Evolutionary conservation across 2,329 filamentous ascomycete genomes (phyloP).

Genomic region (Aphanocladium album): DNA sequence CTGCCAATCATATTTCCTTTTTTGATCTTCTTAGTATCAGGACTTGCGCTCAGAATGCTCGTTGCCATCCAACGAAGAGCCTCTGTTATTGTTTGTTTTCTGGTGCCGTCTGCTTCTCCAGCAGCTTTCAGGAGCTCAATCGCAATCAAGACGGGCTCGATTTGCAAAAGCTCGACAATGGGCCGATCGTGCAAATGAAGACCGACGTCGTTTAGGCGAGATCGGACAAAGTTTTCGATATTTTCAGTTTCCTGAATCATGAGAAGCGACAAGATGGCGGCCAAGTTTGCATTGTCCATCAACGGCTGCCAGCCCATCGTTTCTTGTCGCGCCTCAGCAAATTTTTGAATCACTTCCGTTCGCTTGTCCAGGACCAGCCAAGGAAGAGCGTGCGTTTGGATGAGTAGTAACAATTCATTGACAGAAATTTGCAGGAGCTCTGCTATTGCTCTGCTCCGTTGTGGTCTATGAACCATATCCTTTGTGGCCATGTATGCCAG

Average conservation of each 20-base stretch:
- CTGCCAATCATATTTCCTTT: slow-evolving; percentile 57
- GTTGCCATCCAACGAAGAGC: slow-evolving; percentile 43
- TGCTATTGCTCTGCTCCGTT: slow-evolving; percentile 73
- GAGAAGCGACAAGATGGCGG: slow-evolving; percentile 54
- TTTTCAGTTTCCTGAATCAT: slow-evolving; percentile 53
- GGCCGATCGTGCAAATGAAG: slow-evolving; percentile 62
- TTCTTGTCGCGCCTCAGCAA: slow-evolving; percentile 72
- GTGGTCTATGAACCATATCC: slow-evolving; percentile 74
- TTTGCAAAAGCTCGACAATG: slow-evolving; percentile 64
- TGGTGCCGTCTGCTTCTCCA: slow-evolving; percentile 59
- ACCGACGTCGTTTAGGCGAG: slow-evolving; percentile 63
- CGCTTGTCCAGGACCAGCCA: slow-evolving; percentile 77
- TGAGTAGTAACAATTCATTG: slow-evolving; percentile 65
- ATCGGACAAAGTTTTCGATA: slow-evolving; percentile 62
- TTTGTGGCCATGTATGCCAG: slow-evolving; percentile 79
- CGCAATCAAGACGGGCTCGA: slow-evolving; percentile 69
- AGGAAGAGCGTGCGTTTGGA: slow-evolving; percentile 78
- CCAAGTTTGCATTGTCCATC: slow-evolving; percentile 52
- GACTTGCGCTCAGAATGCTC: slow-evolving; percentile 35
- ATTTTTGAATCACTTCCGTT: slow-evolving; percentile 71
- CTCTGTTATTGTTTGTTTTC: slow-evolving; percentile 43
- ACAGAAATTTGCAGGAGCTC: slow-evolving; percentile 75
- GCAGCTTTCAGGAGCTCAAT: slow-evolving; percentile 78
- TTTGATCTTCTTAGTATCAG: slow-evolving; percentile 42
- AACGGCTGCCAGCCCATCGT: slow-evolving; percentile 53